Evolutionary conservation across 176 grass and related monocot genomes (phyloP).

Genomic region (Cenchrus americanus): DNA sequence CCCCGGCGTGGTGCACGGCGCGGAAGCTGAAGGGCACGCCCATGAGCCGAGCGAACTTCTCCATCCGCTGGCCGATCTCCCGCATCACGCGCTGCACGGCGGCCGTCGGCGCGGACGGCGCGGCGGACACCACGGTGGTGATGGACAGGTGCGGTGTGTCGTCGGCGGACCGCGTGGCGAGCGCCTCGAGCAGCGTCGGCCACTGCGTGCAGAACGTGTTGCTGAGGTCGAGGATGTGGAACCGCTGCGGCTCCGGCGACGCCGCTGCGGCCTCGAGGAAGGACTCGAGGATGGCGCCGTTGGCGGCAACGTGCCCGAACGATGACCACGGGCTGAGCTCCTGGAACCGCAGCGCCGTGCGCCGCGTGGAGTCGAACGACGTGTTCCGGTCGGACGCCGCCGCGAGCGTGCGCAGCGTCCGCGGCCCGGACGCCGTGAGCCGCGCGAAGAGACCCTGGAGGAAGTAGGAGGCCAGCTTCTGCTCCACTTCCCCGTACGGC

Average conservation of each 20-base stretch:
- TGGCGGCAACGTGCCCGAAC: conserved; percentile 95
- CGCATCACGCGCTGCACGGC: conserved; percentile 85
- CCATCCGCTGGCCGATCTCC: conserved; percentile 97
- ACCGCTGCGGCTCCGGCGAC: conserved; percentile 53
- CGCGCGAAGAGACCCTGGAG: conserved; percentile 84
- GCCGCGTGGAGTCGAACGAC: conserved; percentile 92
- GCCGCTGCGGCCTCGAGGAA: conserved; percentile 78
- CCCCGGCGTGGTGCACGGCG: conserved; percentile 78
- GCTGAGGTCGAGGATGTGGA: conserved; percentile 98
- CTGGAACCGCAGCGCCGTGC: conserved; percentile 89
- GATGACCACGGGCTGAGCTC: conserved; percentile 98
- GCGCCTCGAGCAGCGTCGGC: conserved; percentile 94
- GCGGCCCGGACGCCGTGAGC: conserved; percentile 73
- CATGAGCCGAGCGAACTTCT: conserved; percentile 98
- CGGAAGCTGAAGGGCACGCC: conserved; percentile 94
- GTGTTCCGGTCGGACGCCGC: conserved; percentile 78
- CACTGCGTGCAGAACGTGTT: conserved; percentile 99
- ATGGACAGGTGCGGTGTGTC: conserved; percentile 97
- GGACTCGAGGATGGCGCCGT: conserved; percentile 94
- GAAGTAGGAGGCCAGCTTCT: conserved; percentile 94
- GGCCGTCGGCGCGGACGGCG: conserved; percentile 57
- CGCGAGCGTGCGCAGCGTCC: conserved; percentile 71
- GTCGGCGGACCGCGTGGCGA: conserved; percentile 88
- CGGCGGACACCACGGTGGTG: conserved; percentile 77
- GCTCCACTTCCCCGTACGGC: conserved; percentile 91